Conservation (phyloP, 352 stramenopile genomes). For the Phytopythium helicoides region DNA sequence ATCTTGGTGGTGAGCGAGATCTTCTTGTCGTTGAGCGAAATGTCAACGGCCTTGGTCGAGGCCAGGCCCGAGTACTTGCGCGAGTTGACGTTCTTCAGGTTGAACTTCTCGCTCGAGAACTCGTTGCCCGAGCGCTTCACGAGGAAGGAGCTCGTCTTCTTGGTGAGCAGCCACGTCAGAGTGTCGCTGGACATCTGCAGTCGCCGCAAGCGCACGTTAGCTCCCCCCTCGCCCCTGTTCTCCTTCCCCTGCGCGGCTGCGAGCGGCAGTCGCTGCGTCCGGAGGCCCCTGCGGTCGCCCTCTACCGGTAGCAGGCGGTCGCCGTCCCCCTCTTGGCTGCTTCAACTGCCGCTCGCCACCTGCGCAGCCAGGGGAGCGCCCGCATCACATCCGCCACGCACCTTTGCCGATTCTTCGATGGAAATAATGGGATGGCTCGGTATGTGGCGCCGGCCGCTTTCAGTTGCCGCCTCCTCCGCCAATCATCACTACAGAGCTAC, state of each 20-base stretch:
- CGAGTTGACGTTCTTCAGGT: conserved; percentile 94
- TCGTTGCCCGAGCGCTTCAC: conserved; percentile 91
- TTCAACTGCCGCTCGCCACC: too few species aligned
- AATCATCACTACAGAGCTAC: conserved; percentile 53
- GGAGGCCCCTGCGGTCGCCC: too few species aligned
- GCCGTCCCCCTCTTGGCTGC: too few species aligned
- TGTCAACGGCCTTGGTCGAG: conserved; percentile 91
- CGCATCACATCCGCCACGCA: conserved; percentile 10
- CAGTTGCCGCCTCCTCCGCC: conserved; percentile 51
- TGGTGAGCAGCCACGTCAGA: conserved; percentile 96
- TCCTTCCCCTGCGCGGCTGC: background rate
- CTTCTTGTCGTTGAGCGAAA: conserved; percentile 89
- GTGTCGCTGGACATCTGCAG: conserved; percentile 89
- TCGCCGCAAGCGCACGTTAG: background rate
- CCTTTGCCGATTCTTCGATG: conserved; percentile 79
- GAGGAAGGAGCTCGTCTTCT: conserved; percentile 96
- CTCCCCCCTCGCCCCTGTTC: background rate
- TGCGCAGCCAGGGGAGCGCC: background rate
- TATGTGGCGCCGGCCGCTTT: conserved; percentile 10
- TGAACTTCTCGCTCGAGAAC: conserved; percentile 95
- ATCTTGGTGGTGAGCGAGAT: conserved; percentile 83
- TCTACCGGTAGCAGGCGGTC: too few species aligned
- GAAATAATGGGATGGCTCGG: conserved; percentile 80
- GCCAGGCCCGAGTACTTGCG: conserved; percentile 97
- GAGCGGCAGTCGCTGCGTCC: background rate